Evolutionary conservation across 441 rosid genomes (phyloP), one percentile per base, ranked within the genome.

Genomic region (Macaranga tanarius): DNA sequence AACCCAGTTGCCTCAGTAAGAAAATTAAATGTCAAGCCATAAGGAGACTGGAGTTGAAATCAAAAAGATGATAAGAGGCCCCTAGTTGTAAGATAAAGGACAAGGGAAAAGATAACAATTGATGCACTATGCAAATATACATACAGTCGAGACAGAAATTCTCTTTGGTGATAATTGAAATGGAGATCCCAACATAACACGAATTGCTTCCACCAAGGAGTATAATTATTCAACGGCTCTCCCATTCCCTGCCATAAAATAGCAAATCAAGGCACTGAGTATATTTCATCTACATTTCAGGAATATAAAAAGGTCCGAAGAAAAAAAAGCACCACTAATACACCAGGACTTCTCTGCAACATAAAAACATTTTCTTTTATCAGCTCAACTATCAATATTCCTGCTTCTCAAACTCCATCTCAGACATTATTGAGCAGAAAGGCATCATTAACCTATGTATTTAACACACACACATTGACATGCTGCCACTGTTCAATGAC

Each of bases 121-220:
- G n/a, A n/a, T n/a, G n/a, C n/a, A n/a, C n/a, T n/a, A n/a, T n/a
- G n/a, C n/a, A n/a, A n/a, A n/a, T n/a, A n/a, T n/a, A n/a, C n/a
- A n/a, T n/a, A n/a, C n/a, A n/a, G 99, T 95, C 65, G 99, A 95
- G 40, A 95, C 92, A 12, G 98, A 93, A 54, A 95, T 88, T 82
- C 85, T 90, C 87, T 86, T 93, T 45, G 83, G 88, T 51, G 98
- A 95, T 65, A 95, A 73, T 79, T 86, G 92, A 85, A 95, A 95
- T 4, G 99, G 91, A 70, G 86, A 79, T 65, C 89, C 89, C 67
- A 80, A 80, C 96, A 93, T 91, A 70, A 74, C 86, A 44, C 84
- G 89, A 13, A 95, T 79, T 76, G 96, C 93, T 84, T 95, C n/a
- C 44, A 93, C 99, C 73, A 95, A 76, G 10, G 91, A 72, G 84